A percentile compares a stretch with the other conserved stretches of the same genome.
phyloP scores from a whole-genome alignment of 2,329 filamentous ascomycete species.

The Hyphodiscus sp. region DNA sequence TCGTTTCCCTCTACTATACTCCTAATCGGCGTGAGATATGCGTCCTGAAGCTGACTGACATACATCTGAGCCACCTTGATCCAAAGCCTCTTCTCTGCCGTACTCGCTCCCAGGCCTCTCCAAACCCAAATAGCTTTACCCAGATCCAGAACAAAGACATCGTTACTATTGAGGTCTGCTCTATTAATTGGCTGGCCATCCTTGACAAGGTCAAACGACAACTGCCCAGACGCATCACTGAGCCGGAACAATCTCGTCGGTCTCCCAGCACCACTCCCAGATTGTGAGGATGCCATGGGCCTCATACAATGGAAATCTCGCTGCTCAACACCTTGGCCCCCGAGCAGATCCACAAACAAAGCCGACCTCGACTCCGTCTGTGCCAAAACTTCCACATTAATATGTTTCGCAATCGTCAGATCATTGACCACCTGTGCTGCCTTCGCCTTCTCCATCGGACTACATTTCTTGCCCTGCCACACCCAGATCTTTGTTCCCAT shows the following conservation, averaged over 20 bases:
- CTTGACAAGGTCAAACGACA: conserved; percentile 53
- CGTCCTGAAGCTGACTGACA: conserved; percentile 31
- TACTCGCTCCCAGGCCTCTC: conserved; percentile 54
- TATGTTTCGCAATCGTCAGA: conserved; percentile 55
- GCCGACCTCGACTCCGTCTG: conserved; percentile 51
- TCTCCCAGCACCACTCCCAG: conserved; percentile 11
- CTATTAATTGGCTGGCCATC: conserved; percentile 41
- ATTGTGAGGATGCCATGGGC: conserved; percentile 32
- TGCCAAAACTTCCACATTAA: conserved; percentile 58
- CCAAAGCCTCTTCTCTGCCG: conserved; percentile 54
- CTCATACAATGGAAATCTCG: conserved; percentile 36
- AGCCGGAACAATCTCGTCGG: conserved; percentile 49
- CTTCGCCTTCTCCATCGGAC: conserved; percentile 63
- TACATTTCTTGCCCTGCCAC: conserved; percentile 60
- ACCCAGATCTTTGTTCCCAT: conserved; percentile 59
- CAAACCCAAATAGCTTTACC: conserved; percentile 58
- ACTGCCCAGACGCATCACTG: conserved; percentile 51
- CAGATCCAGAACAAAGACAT: conserved; percentile 58
- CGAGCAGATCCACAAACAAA: conserved; percentile 50
- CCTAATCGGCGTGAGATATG: conserved; percentile 40
- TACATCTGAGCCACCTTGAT: conserved; percentile 52
- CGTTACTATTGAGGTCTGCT: conserved; percentile 48
- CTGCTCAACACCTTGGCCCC: conserved; percentile 38
- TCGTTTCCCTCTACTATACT: conserved; percentile 53
- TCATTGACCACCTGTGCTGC: conserved; percentile 62